A percentile compares a stretch with the other conserved stretches of the same genome.
Conservation (phyloP, 2,329 filamentous ascomycete genomes). For the Aspergillus luchuensis region DNA sequence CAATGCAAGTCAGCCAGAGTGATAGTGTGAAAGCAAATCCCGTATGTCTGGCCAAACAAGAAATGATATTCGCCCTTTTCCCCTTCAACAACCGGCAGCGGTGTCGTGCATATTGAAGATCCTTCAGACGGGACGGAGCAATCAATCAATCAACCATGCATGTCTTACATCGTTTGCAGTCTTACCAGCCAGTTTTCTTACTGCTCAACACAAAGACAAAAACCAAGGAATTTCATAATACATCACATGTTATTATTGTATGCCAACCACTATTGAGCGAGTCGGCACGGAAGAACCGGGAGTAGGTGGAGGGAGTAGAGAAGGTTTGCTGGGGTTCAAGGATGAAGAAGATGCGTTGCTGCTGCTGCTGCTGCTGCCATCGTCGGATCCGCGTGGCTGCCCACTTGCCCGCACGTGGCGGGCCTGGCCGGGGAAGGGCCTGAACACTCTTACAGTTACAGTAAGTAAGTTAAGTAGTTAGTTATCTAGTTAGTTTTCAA, state of each 20-base stretch:
- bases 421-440: neutral
- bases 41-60: neutral
- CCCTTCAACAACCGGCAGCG: neutral
- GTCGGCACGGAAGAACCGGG: too few species aligned
- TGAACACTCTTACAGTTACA: neutral
- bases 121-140: neutral
- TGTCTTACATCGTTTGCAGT: neutral
- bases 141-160: neutral
- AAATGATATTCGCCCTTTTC: neutral
- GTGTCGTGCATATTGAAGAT: neutral
- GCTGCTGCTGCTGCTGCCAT: neutral
- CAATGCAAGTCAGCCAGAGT: neutral
- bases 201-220: too few species aligned
- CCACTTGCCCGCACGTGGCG: slow-evolving; percentile 4
- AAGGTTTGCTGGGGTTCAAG: neutral
- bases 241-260: too few species aligned
- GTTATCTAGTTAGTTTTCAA: neutral
- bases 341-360: neutral
- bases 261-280: too few species aligned
- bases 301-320: too few species aligned
- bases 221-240: too few species aligned
- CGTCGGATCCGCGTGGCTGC: neutral
- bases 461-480: neutral
- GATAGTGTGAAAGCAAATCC: neutral
- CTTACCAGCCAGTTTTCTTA: neutral